Base-by-base conservation (phyloP, 331 rosid species). In the Quercus tomentella region DNA sequence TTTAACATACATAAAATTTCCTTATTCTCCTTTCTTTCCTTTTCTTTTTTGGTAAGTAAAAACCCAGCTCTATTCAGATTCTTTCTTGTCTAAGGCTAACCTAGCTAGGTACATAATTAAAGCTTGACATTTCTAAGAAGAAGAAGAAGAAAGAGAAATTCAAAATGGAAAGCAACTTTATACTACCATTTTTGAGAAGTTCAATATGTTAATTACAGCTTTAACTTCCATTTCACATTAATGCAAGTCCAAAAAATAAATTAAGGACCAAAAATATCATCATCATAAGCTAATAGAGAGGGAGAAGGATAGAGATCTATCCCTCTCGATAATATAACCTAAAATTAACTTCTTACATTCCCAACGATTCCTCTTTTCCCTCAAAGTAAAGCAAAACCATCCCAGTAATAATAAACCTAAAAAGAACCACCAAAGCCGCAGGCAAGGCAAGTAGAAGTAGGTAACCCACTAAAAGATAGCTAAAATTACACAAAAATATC, bases 281-380 rank as follows among this genome's bases (percentile, higher is more conserved):
- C 14, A 72, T 73, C 18, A 81, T n/a, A 56, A 55, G 61, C 63
- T 37, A 18, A 35, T 10, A 52, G 81, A 55, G 76, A 51, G 22
- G 51, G n/a, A 45, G 18, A 16, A 33, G 21, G 43, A 63, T 41
- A 55, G 80, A 63, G 75, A 72, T 41, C 45, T 45, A n/a, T 16
- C 63, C 37, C 65, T 85, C 83, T 85, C 79, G 85, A 71, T 75
- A 80, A 82, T 84, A 77, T 69, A 84, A 84, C 82, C 83, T 61
- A 73, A 81, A 81, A 69, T 83, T 61, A 73, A 82, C 80, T 72
- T 83, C 83, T 85, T 88, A 81, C 89, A 88, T 88, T 87, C 84
- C 91, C 97, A 85, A 87, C 69, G 81, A 67, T 81, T 62, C 75
- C 80, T 61, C 63, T 58, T 66, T 81, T 61, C 72, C 67, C 78